A percentile compares a stretch with the other conserved stretches of the same genome.
Conservation (phyloP, 148 eudicot species). For the Fallopia convolvulus region DNA sequence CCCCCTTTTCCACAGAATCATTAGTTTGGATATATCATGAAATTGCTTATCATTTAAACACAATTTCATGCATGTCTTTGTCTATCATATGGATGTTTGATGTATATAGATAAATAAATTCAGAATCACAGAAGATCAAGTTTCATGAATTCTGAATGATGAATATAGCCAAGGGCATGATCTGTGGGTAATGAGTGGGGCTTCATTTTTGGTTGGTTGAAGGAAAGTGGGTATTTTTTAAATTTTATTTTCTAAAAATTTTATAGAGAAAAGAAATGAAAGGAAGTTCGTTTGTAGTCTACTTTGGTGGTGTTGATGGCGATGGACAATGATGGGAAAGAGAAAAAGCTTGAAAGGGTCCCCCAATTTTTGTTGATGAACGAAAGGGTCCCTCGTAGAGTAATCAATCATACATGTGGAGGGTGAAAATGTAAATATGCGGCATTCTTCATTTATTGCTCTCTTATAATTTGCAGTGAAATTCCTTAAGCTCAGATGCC, state of each 20-base stretch:
- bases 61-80: background rate
- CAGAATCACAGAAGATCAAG: background rate
- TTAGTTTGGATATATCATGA: background rate
- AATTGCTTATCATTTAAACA: background rate
- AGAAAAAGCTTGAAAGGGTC: background rate
- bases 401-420: background rate
- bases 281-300: conserved; percentile 3
- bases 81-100: background rate
- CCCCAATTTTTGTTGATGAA: background rate
- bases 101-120: background rate
- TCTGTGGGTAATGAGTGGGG: background rate
- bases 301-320: conserved; percentile 11
- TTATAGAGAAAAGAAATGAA: background rate
- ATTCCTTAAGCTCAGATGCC: background rate
- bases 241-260: background rate
- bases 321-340: conserved; percentile 5
- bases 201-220: background rate
- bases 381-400: background rate
- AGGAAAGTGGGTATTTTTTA: background rate
- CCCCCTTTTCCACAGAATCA: background rate
- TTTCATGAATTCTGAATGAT: background rate
- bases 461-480: background rate
- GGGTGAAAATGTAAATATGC: background rate
- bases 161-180: background rate
- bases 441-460: background rate